Conservation (phyloP, 2,329 filamentous ascomycete genomes). For the Penicillium sp. region DNA sequence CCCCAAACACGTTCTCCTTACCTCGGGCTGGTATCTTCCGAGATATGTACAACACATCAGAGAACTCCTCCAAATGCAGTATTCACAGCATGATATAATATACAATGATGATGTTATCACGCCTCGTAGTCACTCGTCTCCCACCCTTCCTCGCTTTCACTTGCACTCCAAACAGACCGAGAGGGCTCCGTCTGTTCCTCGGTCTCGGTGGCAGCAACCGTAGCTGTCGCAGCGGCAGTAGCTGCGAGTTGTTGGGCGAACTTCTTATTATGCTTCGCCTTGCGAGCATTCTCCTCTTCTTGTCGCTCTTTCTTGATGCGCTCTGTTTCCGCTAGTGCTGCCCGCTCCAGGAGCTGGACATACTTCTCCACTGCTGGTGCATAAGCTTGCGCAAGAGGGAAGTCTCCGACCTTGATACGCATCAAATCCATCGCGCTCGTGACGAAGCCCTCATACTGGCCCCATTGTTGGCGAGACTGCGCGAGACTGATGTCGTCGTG, state of each 20-base stretch:
- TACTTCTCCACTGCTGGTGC: constrained; percentile 55
- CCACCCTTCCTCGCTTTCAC: constrained; percentile 40
- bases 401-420: constrained; percentile 58
- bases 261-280: constrained; percentile 25
- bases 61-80: not conserved
- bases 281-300: constrained; percentile 23
- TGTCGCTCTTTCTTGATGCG: constrained; percentile 19
- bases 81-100: constrained; percentile 2
- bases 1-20: not conserved
- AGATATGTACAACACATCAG: not conserved
- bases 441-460: constrained; percentile 46
- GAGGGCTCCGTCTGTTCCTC: constrained; percentile 7
- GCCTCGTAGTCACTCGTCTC: constrained; percentile 26
- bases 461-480: not conserved
- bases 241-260: constrained; percentile 17
- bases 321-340: constrained; percentile 27
- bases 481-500: constrained; percentile 18
- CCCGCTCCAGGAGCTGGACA: constrained; percentile 43
- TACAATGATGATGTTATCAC: constrained; percentile 1
- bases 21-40: not conserved
- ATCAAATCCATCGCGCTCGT: constrained; percentile 62
- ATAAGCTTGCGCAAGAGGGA: constrained; percentile 55
- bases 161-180: constrained; percentile 33
- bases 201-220: constrained; percentile 7
- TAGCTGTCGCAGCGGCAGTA: constrained; percentile 6